These are phyloP conservation scores for Paraphaeosphaeria sporulosa DNA, from an alignment of 2,329 filamentous ascomycete genomes.

Conservation along the genomic window DNA sequence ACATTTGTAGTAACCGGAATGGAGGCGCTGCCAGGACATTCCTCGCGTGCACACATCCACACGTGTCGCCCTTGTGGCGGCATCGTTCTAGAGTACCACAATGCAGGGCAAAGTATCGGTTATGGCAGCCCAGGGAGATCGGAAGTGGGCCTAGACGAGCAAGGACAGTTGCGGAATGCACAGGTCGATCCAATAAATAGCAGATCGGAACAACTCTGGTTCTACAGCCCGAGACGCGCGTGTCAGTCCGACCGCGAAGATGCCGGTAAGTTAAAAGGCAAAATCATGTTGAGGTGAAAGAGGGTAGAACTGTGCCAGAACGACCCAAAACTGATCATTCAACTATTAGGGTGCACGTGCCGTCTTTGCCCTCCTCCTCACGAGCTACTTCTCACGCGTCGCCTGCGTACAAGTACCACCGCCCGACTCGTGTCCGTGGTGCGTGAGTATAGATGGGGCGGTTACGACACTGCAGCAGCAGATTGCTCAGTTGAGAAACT, in stretches of 20 bases:
- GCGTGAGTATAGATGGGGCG: constrained; percentile 6
- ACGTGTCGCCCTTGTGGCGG: constrained; percentile 14
- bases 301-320: too few species aligned
- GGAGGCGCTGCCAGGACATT: constrained; percentile 6
- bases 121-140: constrained; percentile 2
- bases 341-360: constrained; percentile 13
- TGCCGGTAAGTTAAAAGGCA: constrained; percentile 12
- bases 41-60: constrained; percentile 7
- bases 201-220: not conserved
- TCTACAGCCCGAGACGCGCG: not conserved
- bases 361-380: constrained; percentile 4
- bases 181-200: constrained; percentile 1
- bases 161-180: constrained; percentile 12
- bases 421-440: constrained; percentile 14
- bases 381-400: not conserved
- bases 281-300: not conserved
- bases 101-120: not conserved
- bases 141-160: constrained; percentile 5
- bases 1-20: constrained; percentile 1
- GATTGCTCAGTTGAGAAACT: constrained; percentile 11
- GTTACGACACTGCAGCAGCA: constrained; percentile 15
- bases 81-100: not conserved
- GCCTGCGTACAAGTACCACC: constrained; percentile 10
- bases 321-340: constrained; percentile 1
- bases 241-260: constrained; percentile 8